Conservation (phyloP, 306 rosid genomes). For the Lathyrus aphaca region DNA sequence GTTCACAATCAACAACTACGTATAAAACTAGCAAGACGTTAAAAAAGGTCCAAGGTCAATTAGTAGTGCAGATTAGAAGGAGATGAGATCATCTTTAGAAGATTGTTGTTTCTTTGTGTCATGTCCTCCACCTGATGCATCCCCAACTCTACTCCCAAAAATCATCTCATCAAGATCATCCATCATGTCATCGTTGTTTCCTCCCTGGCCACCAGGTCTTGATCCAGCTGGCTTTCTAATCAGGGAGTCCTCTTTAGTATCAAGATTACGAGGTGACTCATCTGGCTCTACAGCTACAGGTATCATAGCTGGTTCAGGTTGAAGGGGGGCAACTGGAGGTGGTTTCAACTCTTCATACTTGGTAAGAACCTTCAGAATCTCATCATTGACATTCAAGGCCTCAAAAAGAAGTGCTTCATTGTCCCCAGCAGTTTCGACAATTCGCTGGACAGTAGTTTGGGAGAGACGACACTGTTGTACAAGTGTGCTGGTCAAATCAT, state of each 20-base stretch:
- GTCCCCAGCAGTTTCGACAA: slow-evolving; percentile 84
- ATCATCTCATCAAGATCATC: slow-evolving; percentile 99
- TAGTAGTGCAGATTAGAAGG: slow-evolving; percentile 52
- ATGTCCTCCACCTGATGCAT: slow-evolving; percentile 56
- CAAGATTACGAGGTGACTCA: slow-evolving; percentile 64
- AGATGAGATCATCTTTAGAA: slow-evolving; percentile 83
- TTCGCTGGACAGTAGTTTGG: slow-evolving; percentile 66
- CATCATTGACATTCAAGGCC: slow-evolving; percentile 93
- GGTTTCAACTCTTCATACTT: slow-evolving; percentile 74
- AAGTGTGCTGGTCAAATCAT: slow-evolving; percentile 90
- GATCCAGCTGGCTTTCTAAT: slow-evolving; percentile 77
- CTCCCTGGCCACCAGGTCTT: slow-evolving; percentile 60
- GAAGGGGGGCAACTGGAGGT: slow-evolving; percentile 54
- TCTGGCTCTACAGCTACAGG: slow-evolving; percentile 96
- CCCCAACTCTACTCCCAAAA: slow-evolving; percentile 80
- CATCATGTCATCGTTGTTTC: slow-evolving; percentile 87
- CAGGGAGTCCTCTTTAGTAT: slow-evolving; percentile 66
- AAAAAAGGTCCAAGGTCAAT: slow-evolving; percentile 28
- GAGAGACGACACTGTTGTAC: slow-evolving; percentile 85
- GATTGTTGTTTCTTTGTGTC: slow-evolving; percentile 74
- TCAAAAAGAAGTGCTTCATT: slow-evolving; percentile 94
- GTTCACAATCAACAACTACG: slow-evolving; percentile 49
- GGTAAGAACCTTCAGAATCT: slow-evolving; percentile 80
- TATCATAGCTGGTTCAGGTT: slow-evolving; percentile 95
- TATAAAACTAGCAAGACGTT: slow-evolving; percentile 33